Evolutionary conservation across 2,329 filamentous ascomycete species (phyloP), one percentile per base, ranked within the genome.

Genomic region (Ceratocystis destructans): DNA sequence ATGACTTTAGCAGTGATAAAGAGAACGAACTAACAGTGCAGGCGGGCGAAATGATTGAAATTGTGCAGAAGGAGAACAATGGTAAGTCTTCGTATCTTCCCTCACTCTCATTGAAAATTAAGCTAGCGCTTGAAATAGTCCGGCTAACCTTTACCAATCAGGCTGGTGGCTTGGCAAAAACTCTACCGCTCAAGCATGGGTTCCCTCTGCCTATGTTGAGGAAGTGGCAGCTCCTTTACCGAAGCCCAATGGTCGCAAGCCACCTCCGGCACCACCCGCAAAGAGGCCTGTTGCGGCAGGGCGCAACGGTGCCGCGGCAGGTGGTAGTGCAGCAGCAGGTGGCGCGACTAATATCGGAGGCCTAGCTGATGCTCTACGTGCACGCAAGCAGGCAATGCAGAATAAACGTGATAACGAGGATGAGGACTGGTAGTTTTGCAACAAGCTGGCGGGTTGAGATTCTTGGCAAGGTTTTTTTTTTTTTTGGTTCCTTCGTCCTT

Each of bases 101-200:
- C 4, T 8, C 17, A 5, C 6, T 10, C 28, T 1, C 48, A 61
- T 50, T 25, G 6, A 8, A 25, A 1, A 33, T 41, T 0, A 5
- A 33, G 33, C 8, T 48, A 5, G 25, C 15, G 2, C 37, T 76
- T 68, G 77, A 66, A 22, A n/a, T n/a, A 28, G 17, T 31, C n/a
- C n/a, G 8, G 28, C 12, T 4, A 28, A 15, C 25, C 17, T 44
- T 22, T 22, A 25, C 15, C 2, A 22, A 55, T 48, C 71, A 96
- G 93, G 94, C 64, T 99, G 94, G 94, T 97, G 93, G 93, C 81
- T 97, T 61, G 94, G 87, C 69, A 93, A 90, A 79, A 89, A 87
- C 69, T 77, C 70, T 5, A 71, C 71, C 3, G 83, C 84, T n/a
- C 90, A 94, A 76, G 94, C 91, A 64, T 99, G 94, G 94, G 85